phyloP scores from a whole-genome alignment of 2,329 filamentous ascomycete species.

The Paramyrothecium sp. region DNA sequence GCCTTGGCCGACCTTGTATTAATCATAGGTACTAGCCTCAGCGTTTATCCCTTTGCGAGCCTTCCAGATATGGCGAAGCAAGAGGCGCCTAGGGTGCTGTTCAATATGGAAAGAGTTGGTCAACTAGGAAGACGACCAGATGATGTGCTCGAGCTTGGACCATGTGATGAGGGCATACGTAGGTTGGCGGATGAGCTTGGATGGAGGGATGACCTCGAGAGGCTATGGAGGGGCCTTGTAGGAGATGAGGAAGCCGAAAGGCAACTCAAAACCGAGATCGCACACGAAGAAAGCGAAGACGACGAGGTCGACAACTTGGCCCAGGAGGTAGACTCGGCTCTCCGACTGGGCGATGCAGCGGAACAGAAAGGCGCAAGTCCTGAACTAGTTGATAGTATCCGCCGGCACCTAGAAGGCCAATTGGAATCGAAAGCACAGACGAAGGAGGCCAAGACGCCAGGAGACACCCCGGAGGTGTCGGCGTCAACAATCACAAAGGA shows the following conservation, averaged over 20 bases:
- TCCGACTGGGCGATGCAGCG: conserved; percentile 24
- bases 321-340: conserved; percentile 29
- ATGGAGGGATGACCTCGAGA: conserved; percentile 82
- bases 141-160: conserved; percentile 79
- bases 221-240: conserved; percentile 67
- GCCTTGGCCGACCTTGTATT: conserved; percentile 73
- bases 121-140: conserved; percentile 73
- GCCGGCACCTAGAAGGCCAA: background rate
- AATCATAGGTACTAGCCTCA: conserved; percentile 84
- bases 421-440: background rate
- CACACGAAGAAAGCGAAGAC: conserved; percentile 30
- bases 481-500: no score
- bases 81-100: conserved; percentile 71
- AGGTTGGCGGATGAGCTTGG: conserved; percentile 77
- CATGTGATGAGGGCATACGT: conserved; percentile 80
- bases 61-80: conserved; percentile 65
- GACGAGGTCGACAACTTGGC: conserved; percentile 43
- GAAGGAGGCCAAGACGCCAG: background rate
- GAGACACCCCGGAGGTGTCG: no score
- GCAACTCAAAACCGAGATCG: conserved; percentile 34
- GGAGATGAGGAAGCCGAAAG: conserved; percentile 57
- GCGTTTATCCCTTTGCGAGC: conserved; percentile 84
- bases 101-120: conserved; percentile 85
- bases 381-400: background rate
- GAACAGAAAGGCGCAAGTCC: background rate